Base-by-base conservation (phyloP, 192 early-diverging fungal genomes). In the Pilobolus umbonatus region DNA sequence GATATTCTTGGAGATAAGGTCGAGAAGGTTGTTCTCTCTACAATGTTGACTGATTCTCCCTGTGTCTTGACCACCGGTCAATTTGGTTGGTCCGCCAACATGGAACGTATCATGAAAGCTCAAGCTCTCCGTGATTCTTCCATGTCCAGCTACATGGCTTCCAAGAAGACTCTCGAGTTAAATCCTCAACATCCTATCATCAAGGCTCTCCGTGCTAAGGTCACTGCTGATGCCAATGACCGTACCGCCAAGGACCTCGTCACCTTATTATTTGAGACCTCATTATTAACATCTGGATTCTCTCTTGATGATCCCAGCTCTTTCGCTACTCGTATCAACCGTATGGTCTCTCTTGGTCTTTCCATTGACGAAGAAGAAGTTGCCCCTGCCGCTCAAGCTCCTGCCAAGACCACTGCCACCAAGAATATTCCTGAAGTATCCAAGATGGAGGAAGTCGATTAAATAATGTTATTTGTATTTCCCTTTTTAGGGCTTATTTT, bases 51-150 rank as follows among this genome's bases (percentile, higher is more conserved):
- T 62, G 92, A 94, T 81, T 96, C 94, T 36, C 98, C 98, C 45
- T 98, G 96, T 82, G 95, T 96, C 53, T 87, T 99, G 69, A 89
- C 96, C 73, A 98, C 98, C 60, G 94, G 94, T 63, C 94, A 98
- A 78, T 96, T 89, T 70, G 97, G 95, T 59, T 99, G 96, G 96
- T 96, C 96, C 39, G 96, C 95, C 68, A 99, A 98, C 90, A 98
- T 99, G 95, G 98, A 99, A 82, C 94, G 98, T 84, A 98, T 99
- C 90, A 99, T 99, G 98, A 97, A 95, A 84, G 93, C 98, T 52
- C 98, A 99, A 80, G 96, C 98, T 40, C 88, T 98, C 75, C 91
- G 95, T 77, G 95, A 99, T 80, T 89, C 88, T 39, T 91, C 88
- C 68, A 98, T 98, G 97, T 91, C 93, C 54, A 81, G 88, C n/a